Evolutionary conservation across 2,329 filamentous ascomycete genomes (phyloP).

Genomic region (Fusarium bulbicola): DNA sequence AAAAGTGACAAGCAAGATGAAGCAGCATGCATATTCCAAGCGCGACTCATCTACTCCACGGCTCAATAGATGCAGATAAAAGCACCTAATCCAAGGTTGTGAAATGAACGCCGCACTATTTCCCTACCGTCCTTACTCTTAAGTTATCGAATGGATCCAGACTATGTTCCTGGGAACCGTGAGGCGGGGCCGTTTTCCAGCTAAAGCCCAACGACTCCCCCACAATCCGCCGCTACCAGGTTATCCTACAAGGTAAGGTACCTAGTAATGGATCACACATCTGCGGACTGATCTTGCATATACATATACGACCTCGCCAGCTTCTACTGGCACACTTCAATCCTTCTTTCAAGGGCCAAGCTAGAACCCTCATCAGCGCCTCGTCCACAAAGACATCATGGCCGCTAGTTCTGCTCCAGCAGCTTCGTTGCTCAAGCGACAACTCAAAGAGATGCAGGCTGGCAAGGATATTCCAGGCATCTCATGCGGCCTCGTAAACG

Average conservation of each 20-base stretch:
- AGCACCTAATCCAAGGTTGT: background rate
- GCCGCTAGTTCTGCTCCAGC: constrained; percentile 59
- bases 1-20: background rate
- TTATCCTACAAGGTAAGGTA: background rate
- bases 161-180: background rate
- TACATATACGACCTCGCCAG: background rate
- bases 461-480: constrained; percentile 94
- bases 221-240: constrained; percentile 24
- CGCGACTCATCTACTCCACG: background rate
- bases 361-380: background rate
- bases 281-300: constrained; percentile 9
- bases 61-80: background rate
- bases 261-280: constrained; percentile 13
- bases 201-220: constrained; percentile 21
- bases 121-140: background rate
- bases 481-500: constrained; percentile 86
- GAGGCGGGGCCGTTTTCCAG: constrained; percentile 20
- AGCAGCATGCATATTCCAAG: background rate
- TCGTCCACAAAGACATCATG: constrained; percentile 21
- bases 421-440: constrained; percentile 78
- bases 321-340: background rate
- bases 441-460: constrained; percentile 93
- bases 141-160: constrained; percentile 5
- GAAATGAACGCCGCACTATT: background rate
- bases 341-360: background rate